Conservation (phyloP, 2,329 filamentous ascomycete genomes). For the Xylaria sp. region DNA sequence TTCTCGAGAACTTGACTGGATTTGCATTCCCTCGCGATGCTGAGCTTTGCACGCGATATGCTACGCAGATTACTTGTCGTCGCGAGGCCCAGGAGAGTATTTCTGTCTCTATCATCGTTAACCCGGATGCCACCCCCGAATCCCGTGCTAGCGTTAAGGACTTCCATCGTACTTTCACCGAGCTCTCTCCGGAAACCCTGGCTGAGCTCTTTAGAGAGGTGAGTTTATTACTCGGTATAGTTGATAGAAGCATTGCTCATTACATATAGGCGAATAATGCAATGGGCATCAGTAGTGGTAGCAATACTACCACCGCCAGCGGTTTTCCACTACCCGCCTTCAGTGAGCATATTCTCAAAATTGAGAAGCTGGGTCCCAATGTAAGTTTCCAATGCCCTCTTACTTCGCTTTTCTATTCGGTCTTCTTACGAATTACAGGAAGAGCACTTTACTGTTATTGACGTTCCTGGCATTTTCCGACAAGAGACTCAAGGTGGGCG, state of each 20-base stretch:
- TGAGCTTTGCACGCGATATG: slow-evolving; percentile 60
- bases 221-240: slow-evolving; percentile 17
- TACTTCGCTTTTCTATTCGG: background rate
- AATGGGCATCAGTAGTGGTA: slow-evolving; percentile 56
- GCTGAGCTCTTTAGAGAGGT: slow-evolving; percentile 55
- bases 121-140: slow-evolving; percentile 34
- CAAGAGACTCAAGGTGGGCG: slow-evolving; percentile 49
- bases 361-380: slow-evolving; percentile 58
- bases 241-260: slow-evolving; percentile 14
- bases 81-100: slow-evolving; percentile 52
- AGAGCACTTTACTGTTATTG: slow-evolving; percentile 63
- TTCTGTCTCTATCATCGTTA: slow-evolving; percentile 56
- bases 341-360: slow-evolving; percentile 58
- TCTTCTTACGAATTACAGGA: slow-evolving; percentile 43
- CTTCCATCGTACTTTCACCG: slow-evolving; percentile 46
- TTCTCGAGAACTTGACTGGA: slow-evolving; percentile 72
- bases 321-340: slow-evolving; percentile 50
- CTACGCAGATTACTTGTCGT: slow-evolving; percentile 58
- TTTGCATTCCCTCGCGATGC: slow-evolving; percentile 59
- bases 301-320: slow-evolving; percentile 10
- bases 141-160: slow-evolving; percentile 42
- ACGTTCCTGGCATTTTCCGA: slow-evolving; percentile 65
- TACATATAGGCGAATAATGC: slow-evolving; percentile 52
- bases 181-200: slow-evolving; percentile 48
- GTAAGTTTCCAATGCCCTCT: slow-evolving; percentile 40